Evolutionary conservation across 179 eudicot species (phyloP).

Genomic region (Patellifolia procumbens): DNA sequence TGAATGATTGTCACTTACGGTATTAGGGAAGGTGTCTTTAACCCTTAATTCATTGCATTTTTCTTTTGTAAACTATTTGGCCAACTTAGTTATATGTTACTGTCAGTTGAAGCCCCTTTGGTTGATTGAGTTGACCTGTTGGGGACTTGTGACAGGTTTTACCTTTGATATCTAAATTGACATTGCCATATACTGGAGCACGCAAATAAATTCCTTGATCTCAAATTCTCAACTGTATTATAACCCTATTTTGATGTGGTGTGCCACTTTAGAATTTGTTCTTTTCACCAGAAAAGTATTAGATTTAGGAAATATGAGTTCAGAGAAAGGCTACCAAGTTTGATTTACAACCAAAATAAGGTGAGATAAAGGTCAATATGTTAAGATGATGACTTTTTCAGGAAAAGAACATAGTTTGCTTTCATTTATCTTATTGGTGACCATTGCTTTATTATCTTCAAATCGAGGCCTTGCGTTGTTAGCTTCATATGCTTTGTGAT

Average conservation of each 20-base stretch:
- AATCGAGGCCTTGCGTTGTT: too few relatives aligned
- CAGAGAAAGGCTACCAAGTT: neutral
- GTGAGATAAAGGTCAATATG: neutral
- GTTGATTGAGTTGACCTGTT: neutral
- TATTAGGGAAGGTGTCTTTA: neutral
- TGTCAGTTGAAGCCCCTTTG: conserved; percentile 2
- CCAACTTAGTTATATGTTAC: neutral
- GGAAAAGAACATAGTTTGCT: neutral
- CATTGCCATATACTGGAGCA: neutral
- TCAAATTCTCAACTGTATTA: neutral
- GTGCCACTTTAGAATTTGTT: neutral
- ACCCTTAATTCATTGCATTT: neutral
- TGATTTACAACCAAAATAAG: neutral
- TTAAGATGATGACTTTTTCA: neutral
- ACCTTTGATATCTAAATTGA: neutral
- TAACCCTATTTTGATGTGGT: neutral
- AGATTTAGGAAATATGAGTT: neutral
- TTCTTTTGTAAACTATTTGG: neutral
- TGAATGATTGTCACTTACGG: neutral
- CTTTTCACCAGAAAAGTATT: neutral
- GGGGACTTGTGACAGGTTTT: conserved; percentile 1
- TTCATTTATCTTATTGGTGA: neutral
- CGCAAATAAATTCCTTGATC: neutral
- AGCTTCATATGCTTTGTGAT: neutral
- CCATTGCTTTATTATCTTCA: neutral